phyloP scores from a whole-genome alignment of 768 basidiomycete species.

The Cyclocybe cylindracea region DNA sequence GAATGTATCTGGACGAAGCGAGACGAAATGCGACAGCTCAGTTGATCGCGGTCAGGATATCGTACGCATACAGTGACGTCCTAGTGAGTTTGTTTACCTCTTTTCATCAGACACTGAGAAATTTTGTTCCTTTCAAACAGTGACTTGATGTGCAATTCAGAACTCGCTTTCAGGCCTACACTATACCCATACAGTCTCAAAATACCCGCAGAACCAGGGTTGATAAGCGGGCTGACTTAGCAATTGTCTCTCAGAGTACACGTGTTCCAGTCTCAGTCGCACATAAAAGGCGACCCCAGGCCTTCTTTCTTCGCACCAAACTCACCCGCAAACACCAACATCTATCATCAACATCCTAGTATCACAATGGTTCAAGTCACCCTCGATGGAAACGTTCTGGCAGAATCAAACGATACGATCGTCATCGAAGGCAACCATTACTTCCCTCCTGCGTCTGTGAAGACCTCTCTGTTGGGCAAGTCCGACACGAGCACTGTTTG shows the following conservation, averaged over 20 bases:
- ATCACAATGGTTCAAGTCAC: conserved; percentile 48
- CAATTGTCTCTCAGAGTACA: too few relatives aligned
- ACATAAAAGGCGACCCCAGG: too few relatives aligned
- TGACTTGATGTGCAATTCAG: too few relatives aligned
- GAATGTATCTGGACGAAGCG: conserved; percentile 17
- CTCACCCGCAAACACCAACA: not conserved
- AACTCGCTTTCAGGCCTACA: too few relatives aligned
- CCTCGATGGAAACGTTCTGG: conserved; percentile 52
- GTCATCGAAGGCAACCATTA: conserved; percentile 72
- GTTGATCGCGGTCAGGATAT: not conserved
- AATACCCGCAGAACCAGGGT: too few relatives aligned
- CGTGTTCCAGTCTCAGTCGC: too few relatives aligned
- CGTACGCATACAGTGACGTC: too few relatives aligned
- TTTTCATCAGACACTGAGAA: too few relatives aligned
- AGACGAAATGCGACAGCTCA: not conserved
- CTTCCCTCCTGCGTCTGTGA: conserved; percentile 62
- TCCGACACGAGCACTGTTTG: conserved; percentile 57
- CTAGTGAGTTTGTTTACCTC: too few relatives aligned
- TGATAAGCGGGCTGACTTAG: too few relatives aligned
- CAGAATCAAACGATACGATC: conserved; percentile 55
- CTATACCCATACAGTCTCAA: too few relatives aligned
- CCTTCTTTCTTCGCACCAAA: not conserved
- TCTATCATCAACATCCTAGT: not conserved
- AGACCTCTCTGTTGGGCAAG: conserved; percentile 41
- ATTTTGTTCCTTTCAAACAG: too few relatives aligned